Percentiles rank a stretch among this genome's conserved stretches.
Evolutionary conservation across 495 filamentous ascomycete species (phyloP).

Genomic region (Pyronema omphalodes): DNA sequence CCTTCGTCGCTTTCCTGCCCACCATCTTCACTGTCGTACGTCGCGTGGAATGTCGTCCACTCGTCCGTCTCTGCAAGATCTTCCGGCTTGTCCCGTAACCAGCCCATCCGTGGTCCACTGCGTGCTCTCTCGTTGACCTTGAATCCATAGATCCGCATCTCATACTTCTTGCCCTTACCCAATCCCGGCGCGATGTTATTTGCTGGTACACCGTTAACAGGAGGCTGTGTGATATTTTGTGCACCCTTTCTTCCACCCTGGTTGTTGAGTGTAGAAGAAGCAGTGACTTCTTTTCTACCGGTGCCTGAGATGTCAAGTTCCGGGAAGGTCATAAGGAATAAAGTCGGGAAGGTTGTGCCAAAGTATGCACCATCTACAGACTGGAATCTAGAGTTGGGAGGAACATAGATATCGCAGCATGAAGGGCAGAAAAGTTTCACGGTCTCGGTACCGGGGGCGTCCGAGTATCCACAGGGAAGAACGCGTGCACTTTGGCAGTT

Average conservation of each 20-base stretch:
- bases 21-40: conserved; percentile 15
- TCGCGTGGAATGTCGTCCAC: conserved; percentile 33
- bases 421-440: conserved; percentile 96
- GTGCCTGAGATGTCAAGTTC: conserved; percentile 54
- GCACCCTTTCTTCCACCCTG: conserved; percentile 28
- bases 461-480: conserved; percentile 77
- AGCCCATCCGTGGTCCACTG: conserved; percentile 86
- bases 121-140: conserved; percentile 71
- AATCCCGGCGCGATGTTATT: conserved; percentile 75
- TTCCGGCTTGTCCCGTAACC: conserved; percentile 68
- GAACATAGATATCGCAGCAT: conserved; percentile 92
- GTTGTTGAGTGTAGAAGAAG: conserved; percentile 26
- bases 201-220: conserved; percentile 69
- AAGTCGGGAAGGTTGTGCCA: conserved; percentile 76
- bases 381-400: conserved; percentile 92
- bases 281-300: conserved; percentile 22
- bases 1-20: conserved; percentile 13
- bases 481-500: conserved; percentile 74
- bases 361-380: conserved; percentile 98
- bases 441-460: conserved; percentile 89
- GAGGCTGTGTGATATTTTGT: conserved; percentile 21
- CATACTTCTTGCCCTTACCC: conserved; percentile 68
- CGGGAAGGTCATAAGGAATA: conserved; percentile 97
- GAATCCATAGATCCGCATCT: conserved; percentile 93
- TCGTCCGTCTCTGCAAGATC: conserved; percentile 74